A percentile compares a stretch with the other conserved stretches of the same genome.
Conservation (phyloP, 441 rosid genomes). For the Jatropha multifida region DNA sequence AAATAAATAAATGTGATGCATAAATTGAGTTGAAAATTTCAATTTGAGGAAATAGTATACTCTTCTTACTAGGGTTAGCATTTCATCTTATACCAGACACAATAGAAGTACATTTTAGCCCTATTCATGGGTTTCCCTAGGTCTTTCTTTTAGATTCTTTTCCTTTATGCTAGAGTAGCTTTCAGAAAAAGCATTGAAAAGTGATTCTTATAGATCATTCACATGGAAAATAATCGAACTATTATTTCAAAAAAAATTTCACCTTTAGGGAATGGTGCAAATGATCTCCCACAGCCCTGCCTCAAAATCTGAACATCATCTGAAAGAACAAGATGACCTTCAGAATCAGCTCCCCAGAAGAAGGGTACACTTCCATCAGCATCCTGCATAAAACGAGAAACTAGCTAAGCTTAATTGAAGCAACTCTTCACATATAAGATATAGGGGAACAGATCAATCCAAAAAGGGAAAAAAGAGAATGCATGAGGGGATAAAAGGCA, state of each 20-base stretch:
- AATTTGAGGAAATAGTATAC: not conserved
- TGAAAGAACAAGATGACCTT: constrained; percentile 79
- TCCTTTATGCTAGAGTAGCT: not conserved
- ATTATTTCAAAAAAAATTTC: constrained; percentile 2
- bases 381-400: constrained; percentile 48
- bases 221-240: not conserved
- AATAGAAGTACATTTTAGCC: not conserved
- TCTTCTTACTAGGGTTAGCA: not conserved
- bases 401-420: constrained; percentile 9
- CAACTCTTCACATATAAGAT: not conserved
- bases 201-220: not conserved
- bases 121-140: not conserved
- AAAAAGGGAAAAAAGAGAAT: not conserved
- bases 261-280: constrained; percentile 99
- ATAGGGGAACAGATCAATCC: not conserved
- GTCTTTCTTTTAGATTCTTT: not conserved
- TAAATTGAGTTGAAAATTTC: not conserved
- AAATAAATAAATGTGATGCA: not conserved
- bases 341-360: constrained; percentile 90
- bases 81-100: not conserved
- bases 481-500: not conserved
- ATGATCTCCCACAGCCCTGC: constrained; percentile 92
- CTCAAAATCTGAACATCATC: constrained; percentile 67
- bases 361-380: constrained; percentile 89
- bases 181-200: not conserved